These are phyloP conservation scores for Nothophaeocryptopus gaeumannii DNA, from an alignment of 2,329 filamentous ascomycete species.

Conservation along the genomic window DNA sequence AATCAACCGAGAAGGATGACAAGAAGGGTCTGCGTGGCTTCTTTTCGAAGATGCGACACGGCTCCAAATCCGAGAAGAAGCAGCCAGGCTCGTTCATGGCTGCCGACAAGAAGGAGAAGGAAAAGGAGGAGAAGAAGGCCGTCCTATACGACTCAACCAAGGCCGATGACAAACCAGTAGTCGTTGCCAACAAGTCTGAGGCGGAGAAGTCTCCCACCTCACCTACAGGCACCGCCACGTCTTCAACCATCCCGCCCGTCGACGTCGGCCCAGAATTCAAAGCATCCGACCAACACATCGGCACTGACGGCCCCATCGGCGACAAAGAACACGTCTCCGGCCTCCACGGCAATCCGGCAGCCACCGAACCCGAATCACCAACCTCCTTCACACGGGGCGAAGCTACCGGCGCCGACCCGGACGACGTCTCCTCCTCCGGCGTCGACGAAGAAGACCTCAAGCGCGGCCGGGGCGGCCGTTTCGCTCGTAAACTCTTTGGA, in stretches of 20 bases:
- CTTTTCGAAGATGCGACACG: slow-evolving; percentile 29
- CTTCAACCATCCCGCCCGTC: slow-evolving; percentile 12
- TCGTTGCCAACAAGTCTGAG: slow-evolving; percentile 7
- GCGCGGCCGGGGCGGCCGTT: slow-evolving; percentile 30
- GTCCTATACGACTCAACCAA: slow-evolving; percentile 18
- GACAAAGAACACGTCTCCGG: slow-evolving; percentile 12
- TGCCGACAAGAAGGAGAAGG: slow-evolving; percentile 3
- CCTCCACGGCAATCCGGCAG: slow-evolving; percentile 8
- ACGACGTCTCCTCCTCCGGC: slow-evolving; percentile 31
- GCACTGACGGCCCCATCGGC: slow-evolving; percentile 19
- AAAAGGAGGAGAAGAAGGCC: slow-evolving; percentile 8
- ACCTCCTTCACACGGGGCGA: slow-evolving; percentile 28
- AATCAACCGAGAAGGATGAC: slow-evolving; percentile 17
- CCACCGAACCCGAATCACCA: slow-evolving; percentile 17
- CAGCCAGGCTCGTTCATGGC: slow-evolving; percentile 12
- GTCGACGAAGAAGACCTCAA: slow-evolving; percentile 31
- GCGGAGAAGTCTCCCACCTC: slow-evolving; percentile 2
- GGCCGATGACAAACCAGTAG: slow-evolving; percentile 15
- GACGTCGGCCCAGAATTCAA: slow-evolving; percentile 15
- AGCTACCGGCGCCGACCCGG: slow-evolving; percentile 14
- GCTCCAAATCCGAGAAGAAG: slow-evolving; percentile 21
- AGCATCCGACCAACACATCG: slow-evolving; percentile 11
- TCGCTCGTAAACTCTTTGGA: slow-evolving; percentile 35
- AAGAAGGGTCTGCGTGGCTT: slow-evolving; percentile 31
- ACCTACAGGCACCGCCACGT: background rate